Conservation (phyloP, 805 yeast genomes). For the Helenozyma baotianmanensis region DNA sequence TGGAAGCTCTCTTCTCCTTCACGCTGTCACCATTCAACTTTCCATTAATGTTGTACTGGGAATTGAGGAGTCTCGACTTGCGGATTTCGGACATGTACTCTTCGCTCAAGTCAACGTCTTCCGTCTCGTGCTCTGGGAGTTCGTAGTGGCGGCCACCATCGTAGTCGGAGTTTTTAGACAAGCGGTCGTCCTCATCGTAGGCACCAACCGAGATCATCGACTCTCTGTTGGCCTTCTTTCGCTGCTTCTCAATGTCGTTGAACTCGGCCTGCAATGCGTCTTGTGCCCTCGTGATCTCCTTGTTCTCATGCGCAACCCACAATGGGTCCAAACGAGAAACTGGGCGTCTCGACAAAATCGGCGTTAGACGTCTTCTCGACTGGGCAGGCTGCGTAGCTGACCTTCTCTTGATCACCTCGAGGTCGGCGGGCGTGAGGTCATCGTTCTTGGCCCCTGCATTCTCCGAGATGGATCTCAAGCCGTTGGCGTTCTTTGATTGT, state of each 20-base stretch:
- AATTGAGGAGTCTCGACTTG: slow-evolving; percentile 40
- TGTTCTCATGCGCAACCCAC: slow-evolving; percentile 48
- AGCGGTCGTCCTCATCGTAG: slow-evolving; percentile 14
- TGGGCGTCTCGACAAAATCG: slow-evolving; percentile 48
- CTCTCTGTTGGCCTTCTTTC: slow-evolving; percentile 22
- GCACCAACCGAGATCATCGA: slow-evolving; percentile 32
- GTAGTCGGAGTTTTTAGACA: slow-evolving; percentile 15
- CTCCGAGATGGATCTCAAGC: slow-evolving; percentile 36
- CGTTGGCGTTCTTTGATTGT: slow-evolving; percentile 22
- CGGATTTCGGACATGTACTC: slow-evolving; percentile 44
- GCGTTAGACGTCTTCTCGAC: slow-evolving; percentile 24
- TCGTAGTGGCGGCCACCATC: slow-evolving; percentile 19
- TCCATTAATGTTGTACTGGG: slow-evolving; percentile 31
- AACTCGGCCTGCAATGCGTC: slow-evolving; percentile 37
- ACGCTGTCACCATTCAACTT: slow-evolving; percentile 6
- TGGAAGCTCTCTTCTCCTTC: slow-evolving; percentile 5
- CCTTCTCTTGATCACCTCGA: slow-evolving; percentile 41
- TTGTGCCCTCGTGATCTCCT: slow-evolving; percentile 39
- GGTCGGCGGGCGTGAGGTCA: slow-evolving; percentile 42
- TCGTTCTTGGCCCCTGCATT: slow-evolving; percentile 19
- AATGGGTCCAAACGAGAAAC: slow-evolving; percentile 55
- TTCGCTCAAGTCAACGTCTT: slow-evolving; percentile 33
- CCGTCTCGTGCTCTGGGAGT: slow-evolving; percentile 35
- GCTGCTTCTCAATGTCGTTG: slow-evolving; percentile 16
- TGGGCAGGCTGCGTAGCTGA: slow-evolving; percentile 42